Evolutionary conservation across 2,329 filamentous ascomycete genomes (phyloP).

Genomic region (Blastomyces percursus): DNA sequence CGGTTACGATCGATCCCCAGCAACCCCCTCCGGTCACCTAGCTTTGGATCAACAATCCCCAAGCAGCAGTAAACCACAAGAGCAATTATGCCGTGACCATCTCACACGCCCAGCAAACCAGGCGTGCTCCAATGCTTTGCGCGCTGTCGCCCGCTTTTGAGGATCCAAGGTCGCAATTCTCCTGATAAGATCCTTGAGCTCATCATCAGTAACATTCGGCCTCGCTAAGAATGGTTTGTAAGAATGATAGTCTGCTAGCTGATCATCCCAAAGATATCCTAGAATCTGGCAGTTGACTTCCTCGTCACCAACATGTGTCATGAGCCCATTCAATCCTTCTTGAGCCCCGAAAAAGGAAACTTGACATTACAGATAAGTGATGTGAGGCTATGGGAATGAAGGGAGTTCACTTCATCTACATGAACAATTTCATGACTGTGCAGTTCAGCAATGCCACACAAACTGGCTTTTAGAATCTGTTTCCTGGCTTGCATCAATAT

Average conservation of each 20-base stretch:
- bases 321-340: slow-evolving; percentile 32
- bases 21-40: too few relatives aligned
- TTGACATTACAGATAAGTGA: slow-evolving; percentile 36
- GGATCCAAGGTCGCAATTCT: slow-evolving; percentile 23
- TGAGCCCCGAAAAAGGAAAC: slow-evolving; percentile 38
- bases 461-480: slow-evolving; percentile 34
- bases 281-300: slow-evolving; percentile 23
- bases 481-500: slow-evolving; percentile 32
- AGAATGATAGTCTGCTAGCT: slow-evolving; percentile 19
- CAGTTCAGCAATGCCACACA: slow-evolving; percentile 28
- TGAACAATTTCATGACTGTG: slow-evolving; percentile 26
- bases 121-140: slow-evolving; percentile 21
- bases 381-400: slow-evolving; percentile 9
- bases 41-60: too few relatives aligned
- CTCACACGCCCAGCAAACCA: slow-evolving; percentile 20
- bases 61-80: too few relatives aligned
- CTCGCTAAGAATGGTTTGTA: slow-evolving; percentile 26
- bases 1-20: too few relatives aligned
- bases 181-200: slow-evolving; percentile 22
- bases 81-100: too few relatives aligned
- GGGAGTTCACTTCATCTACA: slow-evolving; percentile 16
- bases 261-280: slow-evolving; percentile 26
- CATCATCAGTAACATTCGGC: slow-evolving; percentile 19
- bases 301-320: slow-evolving; percentile 26
- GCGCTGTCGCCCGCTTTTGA: slow-evolving; percentile 20